Percentiles rank a stretch among this genome's conserved stretches.
phyloP scores from a whole-genome alignment of 2,329 filamentous ascomycete genomes.

The Calonectria montana region DNA sequence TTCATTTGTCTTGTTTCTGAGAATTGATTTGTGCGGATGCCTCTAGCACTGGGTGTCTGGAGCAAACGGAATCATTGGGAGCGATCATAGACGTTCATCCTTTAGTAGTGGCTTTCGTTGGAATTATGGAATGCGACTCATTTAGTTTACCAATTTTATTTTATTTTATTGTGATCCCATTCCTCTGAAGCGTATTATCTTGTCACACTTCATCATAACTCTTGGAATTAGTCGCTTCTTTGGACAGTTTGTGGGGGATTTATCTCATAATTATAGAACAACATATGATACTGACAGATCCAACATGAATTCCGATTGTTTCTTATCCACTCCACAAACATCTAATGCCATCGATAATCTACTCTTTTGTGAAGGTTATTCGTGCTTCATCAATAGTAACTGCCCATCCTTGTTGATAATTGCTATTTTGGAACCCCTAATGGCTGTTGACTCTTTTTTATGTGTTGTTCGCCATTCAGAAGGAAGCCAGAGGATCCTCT shows the following conservation, averaged over 20 bases:
- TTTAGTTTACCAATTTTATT: too few relatives aligned
- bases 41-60: background rate
- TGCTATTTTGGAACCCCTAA: background rate
- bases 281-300: too few relatives aligned
- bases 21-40: background rate
- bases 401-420: background rate
- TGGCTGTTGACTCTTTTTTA: background rate
- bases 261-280: too few relatives aligned
- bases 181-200: too few relatives aligned
- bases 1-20: background rate
- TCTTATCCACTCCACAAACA: too few relatives aligned
- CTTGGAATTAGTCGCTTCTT: too few relatives aligned
- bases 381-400: background rate
- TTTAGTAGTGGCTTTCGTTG: background rate
- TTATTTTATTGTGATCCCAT: too few relatives aligned
- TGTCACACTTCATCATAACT: too few relatives aligned
- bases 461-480: background rate
- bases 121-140: background rate
- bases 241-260: too few relatives aligned
- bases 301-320: too few relatives aligned
- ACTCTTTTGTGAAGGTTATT: background rate
- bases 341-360: background rate
- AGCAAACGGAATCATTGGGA: background rate
- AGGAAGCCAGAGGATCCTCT: background rate
- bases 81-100: background rate